These are phyloP conservation scores for Physaria fendleri DNA, from an alignment of 345 rosid species.

Conservation along the genomic window DNA sequence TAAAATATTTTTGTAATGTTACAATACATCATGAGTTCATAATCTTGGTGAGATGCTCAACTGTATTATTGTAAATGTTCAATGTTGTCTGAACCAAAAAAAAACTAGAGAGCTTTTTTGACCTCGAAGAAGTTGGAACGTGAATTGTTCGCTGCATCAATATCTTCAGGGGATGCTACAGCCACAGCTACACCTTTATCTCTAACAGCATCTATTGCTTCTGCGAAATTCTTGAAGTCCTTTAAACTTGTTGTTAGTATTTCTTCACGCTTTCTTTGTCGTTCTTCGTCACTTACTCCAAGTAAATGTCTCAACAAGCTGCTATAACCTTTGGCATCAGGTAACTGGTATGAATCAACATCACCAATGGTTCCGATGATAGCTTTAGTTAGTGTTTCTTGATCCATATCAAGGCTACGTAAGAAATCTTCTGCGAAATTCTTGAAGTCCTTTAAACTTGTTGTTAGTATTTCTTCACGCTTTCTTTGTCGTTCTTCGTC, in stretches of 20 bases:
- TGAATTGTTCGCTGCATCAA: constrained; percentile 64
- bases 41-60: too few species aligned
- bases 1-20: too few species aligned
- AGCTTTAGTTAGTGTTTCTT: constrained; percentile 81
- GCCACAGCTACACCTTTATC: constrained; percentile 68
- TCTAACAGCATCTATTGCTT: constrained; percentile 56
- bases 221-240: constrained; percentile 81
- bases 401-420: constrained; percentile 71
- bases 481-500: constrained; percentile 80
- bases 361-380: constrained; percentile 96
- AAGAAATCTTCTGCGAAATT: constrained; percentile 84
- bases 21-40: too few species aligned
- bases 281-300: constrained; percentile 84
- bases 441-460: too few species aligned
- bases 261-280: constrained; percentile 78
- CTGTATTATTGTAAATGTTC: too few species aligned
- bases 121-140: constrained; percentile 50
- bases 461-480: constrained; percentile 78
- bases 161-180: constrained; percentile 76
- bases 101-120: constrained; percentile 61
- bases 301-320: constrained; percentile 68
- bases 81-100: too few species aligned
- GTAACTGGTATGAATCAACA: constrained; percentile 89
- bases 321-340: constrained; percentile 98
- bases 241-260: constrained; percentile 75